Percentiles rank a stretch among this genome's conserved stretches.
These are phyloP conservation scores for Alternaria sp. DNA, from an alignment of 2,329 filamentous ascomycete genomes.

Conservation along the genomic window DNA sequence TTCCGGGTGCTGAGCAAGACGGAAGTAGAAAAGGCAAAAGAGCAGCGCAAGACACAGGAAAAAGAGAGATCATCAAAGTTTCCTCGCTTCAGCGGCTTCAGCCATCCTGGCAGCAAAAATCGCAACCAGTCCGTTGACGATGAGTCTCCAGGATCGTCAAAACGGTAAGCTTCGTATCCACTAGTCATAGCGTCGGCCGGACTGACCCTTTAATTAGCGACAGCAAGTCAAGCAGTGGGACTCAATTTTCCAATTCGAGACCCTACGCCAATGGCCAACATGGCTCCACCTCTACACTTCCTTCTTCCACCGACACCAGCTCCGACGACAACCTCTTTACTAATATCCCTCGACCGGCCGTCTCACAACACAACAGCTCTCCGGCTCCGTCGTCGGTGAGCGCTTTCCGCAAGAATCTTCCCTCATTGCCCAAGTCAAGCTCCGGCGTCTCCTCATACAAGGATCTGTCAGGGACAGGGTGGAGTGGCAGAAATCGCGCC, in stretches of 20 bases:
- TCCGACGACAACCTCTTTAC: slow-evolving; percentile 48
- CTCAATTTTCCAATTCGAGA: slow-evolving; percentile 42
- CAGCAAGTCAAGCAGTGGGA: slow-evolving; percentile 51
- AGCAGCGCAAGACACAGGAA: slow-evolving; percentile 37
- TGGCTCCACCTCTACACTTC: slow-evolving; percentile 48
- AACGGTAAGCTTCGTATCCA: slow-evolving; percentile 40
- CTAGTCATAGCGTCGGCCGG: slow-evolving; percentile 30
- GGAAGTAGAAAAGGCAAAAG: slow-evolving; percentile 38
- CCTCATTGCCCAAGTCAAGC: slow-evolving; percentile 32
- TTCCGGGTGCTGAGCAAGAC: slow-evolving; percentile 45
- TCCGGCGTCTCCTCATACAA: slow-evolving; percentile 29
- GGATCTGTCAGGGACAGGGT: slow-evolving; percentile 18
- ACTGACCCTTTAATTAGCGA: slow-evolving; percentile 43
- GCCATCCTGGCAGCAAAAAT: slow-evolving; percentile 35
- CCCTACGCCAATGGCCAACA: slow-evolving; percentile 46
- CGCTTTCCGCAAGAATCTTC: slow-evolving; percentile 36
- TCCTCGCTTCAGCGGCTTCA: slow-evolving; percentile 43
- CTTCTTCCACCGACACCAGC: slow-evolving; percentile 49
- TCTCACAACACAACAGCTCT: slow-evolving; percentile 39
- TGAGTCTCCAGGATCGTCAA: slow-evolving; percentile 43
- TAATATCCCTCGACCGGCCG: slow-evolving; percentile 37
- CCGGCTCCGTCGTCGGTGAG: slow-evolving; percentile 31
- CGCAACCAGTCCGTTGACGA: slow-evolving; percentile 46
- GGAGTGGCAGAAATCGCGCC: slow-evolving; percentile 39
- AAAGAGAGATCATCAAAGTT: slow-evolving; percentile 43